Evolutionary conservation across 257 asterid genomes (phyloP).

Genomic region (Jaltomata sinuosa): DNA sequence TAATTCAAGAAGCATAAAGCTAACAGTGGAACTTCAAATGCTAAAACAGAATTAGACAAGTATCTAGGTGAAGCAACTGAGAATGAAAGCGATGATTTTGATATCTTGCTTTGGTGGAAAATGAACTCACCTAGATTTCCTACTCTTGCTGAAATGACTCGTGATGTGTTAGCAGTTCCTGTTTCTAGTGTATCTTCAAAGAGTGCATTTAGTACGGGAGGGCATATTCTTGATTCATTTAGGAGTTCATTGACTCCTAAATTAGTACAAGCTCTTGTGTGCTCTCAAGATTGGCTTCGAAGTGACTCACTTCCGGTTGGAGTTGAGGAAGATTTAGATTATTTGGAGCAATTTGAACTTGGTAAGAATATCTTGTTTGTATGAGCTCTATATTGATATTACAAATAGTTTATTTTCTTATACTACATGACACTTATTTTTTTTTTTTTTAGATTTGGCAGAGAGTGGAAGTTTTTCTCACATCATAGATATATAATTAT

Average conservation of each 20-base stretch:
- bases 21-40: neutral
- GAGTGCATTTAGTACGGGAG: neutral
- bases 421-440: neutral
- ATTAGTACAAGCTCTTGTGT: too few relatives aligned
- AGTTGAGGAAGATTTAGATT: too few relatives aligned
- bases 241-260: too few relatives aligned
- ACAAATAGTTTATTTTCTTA: neutral
- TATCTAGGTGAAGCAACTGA: neutral
- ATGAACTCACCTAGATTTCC: too few relatives aligned
- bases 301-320: too few relatives aligned
- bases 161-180: neutral
- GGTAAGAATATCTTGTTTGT: too few relatives aligned
- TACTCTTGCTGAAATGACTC: neutral
- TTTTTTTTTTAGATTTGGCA: neutral
- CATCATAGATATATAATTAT: neutral
- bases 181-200: neutral
- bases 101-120: neutral
- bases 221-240: too few relatives aligned
- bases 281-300: too few relatives aligned
- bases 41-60: neutral
- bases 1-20: too few relatives aligned
- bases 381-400: too few relatives aligned
- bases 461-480: neutral
- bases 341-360: too few relatives aligned
- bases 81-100: neutral